A percentile compares a stretch with the other conserved stretches of the same genome.
Conservation (phyloP, 2,329 filamentous ascomycete genomes). For the Penicillium sp. region DNA sequence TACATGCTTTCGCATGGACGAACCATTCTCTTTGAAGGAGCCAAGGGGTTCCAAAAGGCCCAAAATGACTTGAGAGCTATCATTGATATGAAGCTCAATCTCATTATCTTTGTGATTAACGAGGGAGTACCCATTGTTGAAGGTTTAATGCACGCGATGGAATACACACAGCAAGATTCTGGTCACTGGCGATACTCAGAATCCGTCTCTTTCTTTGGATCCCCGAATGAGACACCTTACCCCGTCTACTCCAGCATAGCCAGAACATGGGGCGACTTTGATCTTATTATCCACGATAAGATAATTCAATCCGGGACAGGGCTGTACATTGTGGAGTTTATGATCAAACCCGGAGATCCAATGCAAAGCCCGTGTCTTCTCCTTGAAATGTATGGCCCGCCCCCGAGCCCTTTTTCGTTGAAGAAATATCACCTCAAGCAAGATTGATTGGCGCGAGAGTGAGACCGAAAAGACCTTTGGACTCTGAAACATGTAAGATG, state of each 20-base stretch:
- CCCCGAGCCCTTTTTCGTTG: neutral
- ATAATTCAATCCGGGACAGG: neutral
- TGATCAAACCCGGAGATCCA: neutral
- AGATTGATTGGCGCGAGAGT: neutral
- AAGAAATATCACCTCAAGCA: neutral
- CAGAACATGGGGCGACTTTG: neutral
- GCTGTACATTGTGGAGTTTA: neutral
- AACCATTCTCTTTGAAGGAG: neutral
- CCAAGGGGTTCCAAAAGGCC: neutral
- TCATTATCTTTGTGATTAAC: neutral
- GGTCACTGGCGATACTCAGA: neutral
- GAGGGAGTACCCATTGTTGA: neutral
- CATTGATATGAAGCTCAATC: neutral
- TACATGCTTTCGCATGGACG: neutral
- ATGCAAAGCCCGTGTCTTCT: neutral
- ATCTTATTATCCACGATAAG: neutral
- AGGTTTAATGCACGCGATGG: neutral
- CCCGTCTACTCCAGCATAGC: neutral
- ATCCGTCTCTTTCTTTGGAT: conserved; percentile 1
- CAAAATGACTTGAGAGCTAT: neutral
- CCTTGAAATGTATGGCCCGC: neutral
- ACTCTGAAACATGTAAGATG: neutral
- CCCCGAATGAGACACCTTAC: neutral
- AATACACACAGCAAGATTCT: neutral
- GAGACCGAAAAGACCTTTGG: neutral